Conservation (phyloP, 805 yeast species). For the Metschnikowia aberdeeniae region DNA sequence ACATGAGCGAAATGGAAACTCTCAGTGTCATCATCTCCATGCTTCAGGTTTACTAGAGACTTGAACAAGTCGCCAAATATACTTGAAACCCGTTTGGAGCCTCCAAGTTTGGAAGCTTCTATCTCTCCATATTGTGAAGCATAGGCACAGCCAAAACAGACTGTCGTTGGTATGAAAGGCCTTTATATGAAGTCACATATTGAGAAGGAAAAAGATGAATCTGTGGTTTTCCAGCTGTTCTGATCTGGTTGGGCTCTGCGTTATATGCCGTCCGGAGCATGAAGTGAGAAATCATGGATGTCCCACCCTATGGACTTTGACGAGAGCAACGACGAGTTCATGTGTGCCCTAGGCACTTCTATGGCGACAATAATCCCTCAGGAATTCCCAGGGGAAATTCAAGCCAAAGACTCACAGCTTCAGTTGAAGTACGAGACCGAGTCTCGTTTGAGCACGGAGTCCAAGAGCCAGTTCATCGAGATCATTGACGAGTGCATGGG, state of each 20-base stretch:
- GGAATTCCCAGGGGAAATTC: constrained; percentile 7
- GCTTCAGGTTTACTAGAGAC: no score
- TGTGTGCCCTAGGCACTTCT: constrained; percentile 7
- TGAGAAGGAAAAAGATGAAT: no score
- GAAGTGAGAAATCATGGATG: neutral
- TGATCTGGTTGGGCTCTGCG: neutral
- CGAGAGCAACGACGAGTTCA: constrained; percentile 11
- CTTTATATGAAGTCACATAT: no score
- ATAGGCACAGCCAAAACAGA: no score
- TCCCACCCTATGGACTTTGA: constrained; percentile 8
- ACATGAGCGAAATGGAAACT: no score
- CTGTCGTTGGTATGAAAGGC: no score
- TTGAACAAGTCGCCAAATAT: no score
- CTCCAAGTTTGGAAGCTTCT: no score
- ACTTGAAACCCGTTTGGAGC: no score
- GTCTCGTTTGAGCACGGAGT: neutral
- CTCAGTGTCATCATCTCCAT: no score
- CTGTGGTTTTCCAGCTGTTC: neutral
- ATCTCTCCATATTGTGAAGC: no score
- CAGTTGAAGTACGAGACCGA: neutral
- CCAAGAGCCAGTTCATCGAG: constrained; percentile 14
- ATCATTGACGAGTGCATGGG: constrained; percentile 29
- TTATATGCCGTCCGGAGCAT: neutral
- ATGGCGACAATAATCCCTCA: constrained; percentile 8
- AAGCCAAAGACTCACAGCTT: neutral